These are phyloP conservation scores for Cercophora newfieldiana DNA, from an alignment of 495 filamentous ascomycete species.

Conservation along the genomic window DNA sequence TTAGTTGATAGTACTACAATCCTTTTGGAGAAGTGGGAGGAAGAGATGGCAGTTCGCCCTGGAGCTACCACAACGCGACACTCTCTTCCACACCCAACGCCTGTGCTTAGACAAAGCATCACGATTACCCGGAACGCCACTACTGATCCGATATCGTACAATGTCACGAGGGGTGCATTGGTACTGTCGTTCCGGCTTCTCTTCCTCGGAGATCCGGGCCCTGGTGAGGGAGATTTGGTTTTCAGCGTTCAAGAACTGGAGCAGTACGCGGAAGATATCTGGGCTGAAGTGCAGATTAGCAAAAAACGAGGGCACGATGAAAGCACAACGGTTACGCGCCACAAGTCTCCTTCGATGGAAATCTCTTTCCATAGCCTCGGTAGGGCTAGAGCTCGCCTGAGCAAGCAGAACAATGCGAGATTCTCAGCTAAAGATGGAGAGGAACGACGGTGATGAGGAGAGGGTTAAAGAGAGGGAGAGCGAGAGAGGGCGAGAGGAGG, in stretches of 20 bases:
- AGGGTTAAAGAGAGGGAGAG: background rate
- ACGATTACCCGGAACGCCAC: conserved; percentile 11
- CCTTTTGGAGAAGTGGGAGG: conserved; percentile 24
- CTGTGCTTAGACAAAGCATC: conserved; percentile 14
- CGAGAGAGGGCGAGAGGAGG: background rate
- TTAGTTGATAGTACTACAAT: conserved; percentile 24
- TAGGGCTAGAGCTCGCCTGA: no score
- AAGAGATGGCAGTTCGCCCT: conserved; percentile 18
- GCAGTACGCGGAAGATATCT: conserved; percentile 19
- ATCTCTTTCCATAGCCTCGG: no score
- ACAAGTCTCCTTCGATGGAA: no score
- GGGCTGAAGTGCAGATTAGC: conserved; percentile 13
- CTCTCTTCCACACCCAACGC: conserved; percentile 15
- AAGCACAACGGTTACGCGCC: no score
- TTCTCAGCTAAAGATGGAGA: background rate
- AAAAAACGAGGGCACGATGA: no score
- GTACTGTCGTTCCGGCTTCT: conserved; percentile 23
- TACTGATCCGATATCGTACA: conserved; percentile 22
- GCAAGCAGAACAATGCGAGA: background rate
- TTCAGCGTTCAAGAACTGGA: conserved; percentile 23
- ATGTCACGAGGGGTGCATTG: conserved; percentile 28
- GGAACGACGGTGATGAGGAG: background rate
- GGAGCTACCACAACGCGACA: conserved; percentile 23
- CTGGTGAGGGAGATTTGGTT: conserved; percentile 22
- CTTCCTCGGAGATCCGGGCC: conserved; percentile 26